Conservation (phyloP, 495 filamentous ascomycete genomes). For the Neurospora intermedia region DNA sequence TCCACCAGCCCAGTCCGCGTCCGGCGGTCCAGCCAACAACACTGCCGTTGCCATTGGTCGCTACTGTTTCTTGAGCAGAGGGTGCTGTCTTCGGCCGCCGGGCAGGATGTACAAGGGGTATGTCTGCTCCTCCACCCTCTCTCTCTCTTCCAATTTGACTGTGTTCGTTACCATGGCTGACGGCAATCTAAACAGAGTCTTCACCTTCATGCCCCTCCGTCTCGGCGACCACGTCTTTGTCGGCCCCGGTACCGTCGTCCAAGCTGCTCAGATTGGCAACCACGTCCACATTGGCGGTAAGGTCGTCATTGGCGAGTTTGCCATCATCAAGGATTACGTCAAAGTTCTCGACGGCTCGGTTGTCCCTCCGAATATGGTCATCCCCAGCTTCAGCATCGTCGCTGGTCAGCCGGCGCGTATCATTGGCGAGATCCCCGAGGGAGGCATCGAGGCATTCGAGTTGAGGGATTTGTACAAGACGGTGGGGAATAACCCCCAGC, state of each 20-base stretch:
- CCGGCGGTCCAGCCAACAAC: conserved; percentile 30
- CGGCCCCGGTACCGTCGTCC: conserved; percentile 58
- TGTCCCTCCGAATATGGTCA: conserved; percentile 78
- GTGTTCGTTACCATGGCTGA: neutral
- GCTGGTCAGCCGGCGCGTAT: conserved; percentile 71
- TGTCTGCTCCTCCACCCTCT: conserved; percentile 1
- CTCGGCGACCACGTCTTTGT: conserved; percentile 91
- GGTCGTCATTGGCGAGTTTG: conserved; percentile 68
- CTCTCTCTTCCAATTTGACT: neutral
- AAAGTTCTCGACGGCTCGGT: conserved; percentile 73
- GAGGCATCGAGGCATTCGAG: conserved; percentile 50
- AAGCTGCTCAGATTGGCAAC: conserved; percentile 66
- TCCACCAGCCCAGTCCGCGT: conserved; percentile 20
- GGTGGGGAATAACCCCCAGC: conserved; percentile 40
- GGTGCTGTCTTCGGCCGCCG: conserved; percentile 65
- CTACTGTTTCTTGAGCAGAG: conserved; percentile 73
- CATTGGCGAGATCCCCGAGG: conserved; percentile 78
- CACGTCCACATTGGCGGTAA: conserved; percentile 74
- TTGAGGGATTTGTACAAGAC: conserved; percentile 43
- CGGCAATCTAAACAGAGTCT: conserved; percentile 27
- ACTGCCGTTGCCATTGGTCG: conserved; percentile 79
- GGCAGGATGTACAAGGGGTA: conserved; percentile 59
- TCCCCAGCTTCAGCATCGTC: conserved; percentile 80
- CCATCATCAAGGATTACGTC: conserved; percentile 83
- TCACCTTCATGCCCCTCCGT: conserved; percentile 73